These are phyloP conservation scores for Novymonas esmeraldas DNA, from an alignment of 208 protist species.

Conservation along the genomic window DNA sequence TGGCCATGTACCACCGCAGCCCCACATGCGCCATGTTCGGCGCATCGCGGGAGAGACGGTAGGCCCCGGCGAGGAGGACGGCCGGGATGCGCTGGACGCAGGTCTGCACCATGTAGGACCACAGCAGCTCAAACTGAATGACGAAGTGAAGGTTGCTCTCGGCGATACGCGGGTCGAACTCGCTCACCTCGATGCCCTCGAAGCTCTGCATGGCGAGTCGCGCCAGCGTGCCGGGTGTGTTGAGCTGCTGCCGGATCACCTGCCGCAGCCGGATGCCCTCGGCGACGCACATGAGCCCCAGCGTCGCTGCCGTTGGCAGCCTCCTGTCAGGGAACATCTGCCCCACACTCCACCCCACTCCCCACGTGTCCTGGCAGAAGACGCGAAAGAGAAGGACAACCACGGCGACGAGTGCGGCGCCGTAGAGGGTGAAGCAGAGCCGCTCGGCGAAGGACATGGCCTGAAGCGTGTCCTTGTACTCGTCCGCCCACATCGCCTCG, in stretches of 20 bases:
- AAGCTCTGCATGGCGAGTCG: constrained; percentile 42
- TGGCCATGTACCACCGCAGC: constrained; percentile 88
- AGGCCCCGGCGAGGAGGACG: constrained; percentile 45
- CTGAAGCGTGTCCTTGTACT: constrained; percentile 73
- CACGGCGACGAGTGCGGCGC: constrained; percentile 53
- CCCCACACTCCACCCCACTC: constrained; percentile 37
- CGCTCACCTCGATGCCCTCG: constrained; percentile 39
- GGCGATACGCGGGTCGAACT: constrained; percentile 46
- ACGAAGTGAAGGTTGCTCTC: constrained; percentile 74
- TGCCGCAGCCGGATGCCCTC: constrained; percentile 36
- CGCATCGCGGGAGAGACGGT: constrained; percentile 67
- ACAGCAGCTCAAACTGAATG: constrained; percentile 78
- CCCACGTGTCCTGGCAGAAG: constrained; percentile 56
- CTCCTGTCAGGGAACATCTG: constrained; percentile 62
- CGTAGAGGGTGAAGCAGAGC: constrained; percentile 86
- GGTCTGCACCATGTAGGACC: constrained; percentile 41
- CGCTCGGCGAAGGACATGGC: constrained; percentile 87
- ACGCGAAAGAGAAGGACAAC: constrained; percentile 50
- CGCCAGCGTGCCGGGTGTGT: constrained; percentile 30
- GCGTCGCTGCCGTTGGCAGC: constrained; percentile 24
- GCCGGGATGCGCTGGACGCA: constrained; percentile 42
- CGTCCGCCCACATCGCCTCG: constrained; percentile 66
- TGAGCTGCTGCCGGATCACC: constrained; percentile 34
- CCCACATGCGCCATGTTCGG: constrained; percentile 57
- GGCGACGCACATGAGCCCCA: constrained; percentile 44